Base-by-base conservation (phyloP, 2,329 filamentous ascomycete genomes). In the Phymatotrichopsis omnivora region DNA sequence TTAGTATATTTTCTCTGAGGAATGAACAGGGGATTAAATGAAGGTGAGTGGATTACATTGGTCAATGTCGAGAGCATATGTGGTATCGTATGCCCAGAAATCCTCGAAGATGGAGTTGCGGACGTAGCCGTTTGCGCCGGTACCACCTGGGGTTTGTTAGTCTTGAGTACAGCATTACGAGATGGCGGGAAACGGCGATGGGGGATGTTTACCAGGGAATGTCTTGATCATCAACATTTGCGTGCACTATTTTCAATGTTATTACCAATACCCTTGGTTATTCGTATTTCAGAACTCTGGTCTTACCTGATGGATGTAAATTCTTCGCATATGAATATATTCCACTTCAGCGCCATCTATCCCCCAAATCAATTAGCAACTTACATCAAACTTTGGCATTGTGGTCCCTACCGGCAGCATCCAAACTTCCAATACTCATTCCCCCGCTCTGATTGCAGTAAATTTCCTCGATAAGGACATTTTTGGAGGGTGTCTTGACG, bases 381-480 rank as follows among this genome's bases (percentile, higher is more conserved):
- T 10, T 7, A 12, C 32, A 20, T 29, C 8, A n/a, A 29, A n/a
- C 14, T 35, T 11, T 27, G 5, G 39, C 14, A 34, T 36, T 29
- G 11, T 32, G 27, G 16, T 14, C 19, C 7, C 6, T 20, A 8
- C 25, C 29, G 38, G 19, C 35, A 8, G 47, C 47, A 27, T 49
- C 32, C 19, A 56, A 46, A 10, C 53, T 55, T 0, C 54, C 54
- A 29, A 55, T 56, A 2, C 46, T 40, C 25, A 51, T 55, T 2
- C 53, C 54, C 5, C 54, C 53, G 17, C 42, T 48, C 27, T 53
- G 45, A 31, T 54, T 56, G 40, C 53, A 56, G 34, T 50, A 53
- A 23, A 56, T 52, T 12, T 50, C 45, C 33, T 56, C 54, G 32
- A 55, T 54, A 17, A 56, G 51, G 14, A 56, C 45, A 28, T 56